Evolutionary conservation across 2,329 filamentous ascomycete species (phyloP), one percentile per base, ranked within the genome.

Genomic region (Blumeriella jaapii): DNA sequence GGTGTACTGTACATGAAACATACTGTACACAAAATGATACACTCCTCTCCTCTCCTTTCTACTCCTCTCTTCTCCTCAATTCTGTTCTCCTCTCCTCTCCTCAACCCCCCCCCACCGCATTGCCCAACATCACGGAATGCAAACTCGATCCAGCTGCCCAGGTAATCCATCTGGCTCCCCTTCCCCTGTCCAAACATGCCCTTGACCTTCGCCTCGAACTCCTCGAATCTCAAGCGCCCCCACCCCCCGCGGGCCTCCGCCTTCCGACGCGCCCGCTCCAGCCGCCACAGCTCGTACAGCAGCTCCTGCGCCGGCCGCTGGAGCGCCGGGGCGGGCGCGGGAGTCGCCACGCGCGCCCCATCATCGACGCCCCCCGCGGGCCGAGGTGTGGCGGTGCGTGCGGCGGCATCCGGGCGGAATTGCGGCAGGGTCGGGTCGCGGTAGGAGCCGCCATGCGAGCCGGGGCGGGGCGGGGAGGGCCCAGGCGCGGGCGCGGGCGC

Each of bases 131-230:
- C 29, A 55, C 15, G 74, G 74, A 46, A 80, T 78, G 55, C 74
- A 80, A 78, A 77, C 55, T 95, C 87, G 58, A 95, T 83, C 89
- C 89, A 96, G 50, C 75, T 83, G 40, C 83, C 83, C 29, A 95
- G 66, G 58, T 94, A 89, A 47, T 83, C 82, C 42, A 87, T 66
- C 34, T 78, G 62, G 53, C 75, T 74, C 10, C 68, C 69, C 17
- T 64, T 61, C 15, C 74, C 72, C 46, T 78, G 71, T 29, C 32
- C 46, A 4, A 43, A 24, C 12, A 41, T 38, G 23, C 67, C 66
- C 48, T 75, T 73, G 62, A 91, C 84, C 31, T 79, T 77, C 24
- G 64, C 63, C 50, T 83, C 77, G 58, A 96, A 93, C 58, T 96
- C 91, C 1, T 71, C 67, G 46, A 78, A 87, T 52, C 61, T 82